Evolutionary conservation across 148 eudicot species (phyloP), one percentile per base, ranked within the genome.

Genomic region (Heliosperma pusillum): DNA sequence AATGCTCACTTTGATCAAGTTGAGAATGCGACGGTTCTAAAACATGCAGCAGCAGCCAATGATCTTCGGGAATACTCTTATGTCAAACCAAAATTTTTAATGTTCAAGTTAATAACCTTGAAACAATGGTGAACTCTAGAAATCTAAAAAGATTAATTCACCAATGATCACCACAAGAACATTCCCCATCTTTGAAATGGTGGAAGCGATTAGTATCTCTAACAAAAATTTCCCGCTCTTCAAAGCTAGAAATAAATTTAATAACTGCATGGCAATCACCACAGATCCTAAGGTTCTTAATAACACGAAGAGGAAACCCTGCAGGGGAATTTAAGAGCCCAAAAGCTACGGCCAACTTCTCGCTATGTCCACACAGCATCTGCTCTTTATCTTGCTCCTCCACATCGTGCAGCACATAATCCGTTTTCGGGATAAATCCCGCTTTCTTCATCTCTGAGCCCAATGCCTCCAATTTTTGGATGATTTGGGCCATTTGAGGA

Each of bases 81-180:
- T 33, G 50, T 45, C 70, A 16, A 17, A 66, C n/a, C 70, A 70
- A 21, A 70, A 21, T 15, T 25, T 15, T 25, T 52, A 21, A 50
- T 52, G 20, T 45, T 47, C 19, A 7, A 26, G 20, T 15, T 2
- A 50, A 50, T 70, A 52, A 24, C 59, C 5, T 11, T 10, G 3
- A 56, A 33, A 21, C 26, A 7, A 19, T 22, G 44, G 62, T 52
- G 55, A 55, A 21, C 22, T 26, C 11, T 45, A 7, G 16, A 50
- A 20, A 7, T 50, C n/a, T 21, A 2, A 21, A 22, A 15, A 17
- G 73, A 33, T 27, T 66, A 22, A 59, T 64, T 91, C 87, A 93
- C 97, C 97, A 93, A 78, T 81, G 90, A 78, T 93, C 91, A n/a
- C 88, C 91, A 87, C 98, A 90, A 19, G 97, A 91, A 73, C 98